Evolutionary conservation across 1,139 yeast species (phyloP), one percentile per base, ranked within the genome.

Genomic region (Hemisphaericaspora lyxosophila): DNA sequence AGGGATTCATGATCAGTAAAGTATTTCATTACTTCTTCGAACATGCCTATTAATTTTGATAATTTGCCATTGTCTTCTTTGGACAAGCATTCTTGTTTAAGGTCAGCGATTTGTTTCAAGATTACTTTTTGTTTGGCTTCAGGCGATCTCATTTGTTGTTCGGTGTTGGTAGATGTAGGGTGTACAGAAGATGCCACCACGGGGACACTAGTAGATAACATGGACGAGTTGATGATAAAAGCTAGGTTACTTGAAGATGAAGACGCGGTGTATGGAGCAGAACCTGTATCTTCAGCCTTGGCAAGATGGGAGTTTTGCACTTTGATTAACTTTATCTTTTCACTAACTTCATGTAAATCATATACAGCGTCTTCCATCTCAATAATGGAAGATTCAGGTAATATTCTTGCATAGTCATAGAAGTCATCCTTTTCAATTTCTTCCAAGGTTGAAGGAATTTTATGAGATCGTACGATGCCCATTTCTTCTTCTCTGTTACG

Each of bases 291-390:
- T 15, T 26, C 30, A 8, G 5, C 8, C 11, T 26, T 26, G 2
- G 33, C 28, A 7, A 33, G 18, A 16, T 16, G 33, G 26, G 32
- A 39, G 29, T 33, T 38, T 34, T 55, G 54, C 5, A 53, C 46
- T 39, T 59, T 59, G 8, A 67, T 67, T 14, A 48, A 53, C 38
- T 62, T 62, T 35, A 62, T 48, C 12, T 57, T 51, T 34, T 64
- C 70, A 42, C 69, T 62, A 16, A 64, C 46, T 34, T 64, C 67
- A 42, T 58, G 54, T 33, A 65, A 49, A 40, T 61, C 63, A 28
- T 54, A 49, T 26, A 60, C 46, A 2, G 67, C 64, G 22, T 47
- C 31, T 41, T 65, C 70, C 36, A 65, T 50, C 11, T 63, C 68
- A 6, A 40, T 42, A 16, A 60, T 26, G 4, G 62, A 39, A 34